Evolutionary conservation across 371 early-diverging fungal species (phyloP), one percentile per base, ranked within the genome.

Genomic region (Mortierella sp.): DNA sequence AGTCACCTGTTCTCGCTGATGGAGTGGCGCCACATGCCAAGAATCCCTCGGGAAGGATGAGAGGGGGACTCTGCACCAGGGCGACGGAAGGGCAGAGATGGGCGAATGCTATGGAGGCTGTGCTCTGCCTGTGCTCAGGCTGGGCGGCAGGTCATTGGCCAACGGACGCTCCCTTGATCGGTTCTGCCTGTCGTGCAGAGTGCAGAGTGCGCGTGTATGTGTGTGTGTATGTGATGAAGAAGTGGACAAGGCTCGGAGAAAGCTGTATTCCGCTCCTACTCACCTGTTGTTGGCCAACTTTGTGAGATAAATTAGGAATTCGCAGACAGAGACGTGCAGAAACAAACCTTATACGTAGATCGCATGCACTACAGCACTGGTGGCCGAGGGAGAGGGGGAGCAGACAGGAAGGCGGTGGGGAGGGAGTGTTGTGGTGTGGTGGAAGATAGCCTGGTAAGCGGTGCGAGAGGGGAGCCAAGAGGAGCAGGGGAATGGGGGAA

Each of bases 241-340:
- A 50, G 13, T 9, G 27, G 29, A 43, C 19, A 52, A 43, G 27
- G 16, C 45, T 16, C 63, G 63, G 63, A 55, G 63, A 63, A 56
- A 63, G 63, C 57, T 25, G 63, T 63, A 29, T 62, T 14, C 34
- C 34, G 3, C 2, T 40, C 48, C 49, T 16, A 41, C 55, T 39
- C 21, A 45, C 61, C 39, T 29, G 43, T 54, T 29, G 55, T 63
- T 55, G 54, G 52, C 51, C 50, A 50, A 47, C 54, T 54, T 63
- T 63, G 63, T 63, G 63, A 56, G 57, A 56, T 56, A 56, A 63
- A 56, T 17, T 41, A 57, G 56, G 51, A 63, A 55, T 55, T 19
- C 21, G 27, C 28, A 22, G 46, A 24, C 12, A 28, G 39, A 14
- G 28, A 47, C 10, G 45, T 51, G 52, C 51, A 63, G 40, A 27